These are phyloP conservation scores for Protomyces inundatus DNA, from an alignment of 1,139 yeast genomes.

Conservation along the genomic window DNA sequence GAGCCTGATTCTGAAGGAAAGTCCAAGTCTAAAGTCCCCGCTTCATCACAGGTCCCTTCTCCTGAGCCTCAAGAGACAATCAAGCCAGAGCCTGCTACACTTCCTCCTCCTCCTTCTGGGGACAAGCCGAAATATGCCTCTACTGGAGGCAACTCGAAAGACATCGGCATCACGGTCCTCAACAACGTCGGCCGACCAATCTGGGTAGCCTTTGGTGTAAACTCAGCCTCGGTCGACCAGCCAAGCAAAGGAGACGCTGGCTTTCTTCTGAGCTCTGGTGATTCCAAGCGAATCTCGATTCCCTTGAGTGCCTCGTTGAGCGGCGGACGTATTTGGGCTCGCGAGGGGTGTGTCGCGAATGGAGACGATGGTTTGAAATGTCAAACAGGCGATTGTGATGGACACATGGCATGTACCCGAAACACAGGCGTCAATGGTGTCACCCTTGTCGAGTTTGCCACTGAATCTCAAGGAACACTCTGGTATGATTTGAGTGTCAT, in stretches of 20 bases:
- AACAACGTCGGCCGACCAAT: no score
- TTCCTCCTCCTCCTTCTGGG: no score
- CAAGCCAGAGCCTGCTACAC: no score
- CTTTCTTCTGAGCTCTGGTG: constrained; percentile 7
- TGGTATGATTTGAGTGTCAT: constrained; percentile 16
- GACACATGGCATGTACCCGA: neutral
- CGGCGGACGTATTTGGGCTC: constrained; percentile 17
- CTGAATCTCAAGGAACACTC: neutral
- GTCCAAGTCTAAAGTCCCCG: no score
- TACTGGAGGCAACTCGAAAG: no score
- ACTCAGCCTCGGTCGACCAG: no score
- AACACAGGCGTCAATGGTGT: constrained; percentile 10
- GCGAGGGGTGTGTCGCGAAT: neutral
- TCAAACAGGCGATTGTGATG: constrained; percentile 8
- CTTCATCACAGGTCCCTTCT: no score
- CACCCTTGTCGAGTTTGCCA: constrained; percentile 21
- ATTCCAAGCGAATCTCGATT: neutral
- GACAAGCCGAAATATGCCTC: no score
- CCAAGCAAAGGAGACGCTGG: neutral
- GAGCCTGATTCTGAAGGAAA: no score
- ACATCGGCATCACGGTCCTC: no score
- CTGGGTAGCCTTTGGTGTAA: no score
- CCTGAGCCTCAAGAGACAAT: no score
- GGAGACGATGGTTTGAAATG: neutral
- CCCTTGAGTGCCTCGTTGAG: neutral